These are phyloP conservation scores for Chrysanthemum lavandulifolium DNA, from an alignment of 129 eudicot species.

Conservation along the genomic window DNA sequence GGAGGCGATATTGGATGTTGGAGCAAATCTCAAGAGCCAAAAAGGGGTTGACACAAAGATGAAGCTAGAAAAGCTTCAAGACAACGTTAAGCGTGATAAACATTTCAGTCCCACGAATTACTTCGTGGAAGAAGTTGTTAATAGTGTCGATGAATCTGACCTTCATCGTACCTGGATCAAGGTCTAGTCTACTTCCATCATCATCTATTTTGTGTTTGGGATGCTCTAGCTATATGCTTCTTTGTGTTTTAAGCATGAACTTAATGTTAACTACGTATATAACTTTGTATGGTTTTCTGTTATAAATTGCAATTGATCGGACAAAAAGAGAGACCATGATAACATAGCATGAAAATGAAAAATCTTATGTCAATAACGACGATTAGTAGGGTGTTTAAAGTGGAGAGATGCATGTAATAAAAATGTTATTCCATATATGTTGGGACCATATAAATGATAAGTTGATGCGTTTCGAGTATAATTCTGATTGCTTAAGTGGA, in stretches of 20 bases:
- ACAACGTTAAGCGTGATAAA: constrained; percentile 42
- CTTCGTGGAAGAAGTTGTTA: constrained; percentile 81
- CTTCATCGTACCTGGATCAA: constrained; percentile 83
- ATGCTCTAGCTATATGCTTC: neutral
- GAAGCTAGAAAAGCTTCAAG: constrained; percentile 48
- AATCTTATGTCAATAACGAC: neutral
- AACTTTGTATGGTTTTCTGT: neutral
- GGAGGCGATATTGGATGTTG: constrained; percentile 70
- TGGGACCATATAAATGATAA: neutral
- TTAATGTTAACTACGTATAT: neutral
- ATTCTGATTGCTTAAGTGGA: neutral
- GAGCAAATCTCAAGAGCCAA: constrained; percentile 39
- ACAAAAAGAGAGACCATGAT: neutral
- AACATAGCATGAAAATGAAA: neutral
- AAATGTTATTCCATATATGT: neutral
- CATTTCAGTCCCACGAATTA: constrained; percentile 69
- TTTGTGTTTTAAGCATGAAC: constrained; percentile 6
- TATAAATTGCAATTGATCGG: no score
- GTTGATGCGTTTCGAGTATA: neutral
- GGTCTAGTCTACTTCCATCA: constrained; percentile 35
- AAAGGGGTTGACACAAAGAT: constrained; percentile 48
- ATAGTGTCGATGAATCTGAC: constrained; percentile 73
- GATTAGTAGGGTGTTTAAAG: neutral
- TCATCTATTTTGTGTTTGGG: constrained; percentile 2
- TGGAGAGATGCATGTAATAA: neutral